These are phyloP conservation scores for Petunia hybrid DNA, from an alignment of 305 asterid species.

Conservation along the genomic window DNA sequence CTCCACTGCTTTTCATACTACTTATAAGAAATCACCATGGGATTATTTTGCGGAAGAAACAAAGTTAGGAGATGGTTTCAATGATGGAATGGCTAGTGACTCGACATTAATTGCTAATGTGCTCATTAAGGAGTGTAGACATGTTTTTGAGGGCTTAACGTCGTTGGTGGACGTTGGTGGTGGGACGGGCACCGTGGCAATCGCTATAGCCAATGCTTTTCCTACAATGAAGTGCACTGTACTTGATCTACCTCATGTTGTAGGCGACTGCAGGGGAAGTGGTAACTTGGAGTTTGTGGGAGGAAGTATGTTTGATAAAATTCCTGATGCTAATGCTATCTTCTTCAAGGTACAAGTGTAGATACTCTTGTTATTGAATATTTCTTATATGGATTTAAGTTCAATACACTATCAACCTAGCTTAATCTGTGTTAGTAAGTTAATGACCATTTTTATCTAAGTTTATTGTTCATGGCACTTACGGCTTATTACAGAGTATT, in stretches of 20 bases:
- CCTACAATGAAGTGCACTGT: too few species aligned
- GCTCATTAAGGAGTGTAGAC: slow-evolving; percentile 26
- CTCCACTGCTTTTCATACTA: too few species aligned
- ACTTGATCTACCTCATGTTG: too few species aligned
- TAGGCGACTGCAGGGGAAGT: too few species aligned
- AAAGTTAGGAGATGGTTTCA: background rate
- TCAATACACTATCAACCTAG: background rate
- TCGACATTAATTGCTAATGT: slow-evolving; percentile 4
- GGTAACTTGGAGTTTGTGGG: too few species aligned
- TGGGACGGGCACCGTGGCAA: too few species aligned
- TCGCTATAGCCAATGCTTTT: too few species aligned
- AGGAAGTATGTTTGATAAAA: background rate
- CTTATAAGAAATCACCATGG: slow-evolving; percentile 28
- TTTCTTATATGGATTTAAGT: background rate
- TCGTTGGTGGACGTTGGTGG: too few species aligned
- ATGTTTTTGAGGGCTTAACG: slow-evolving; percentile 31
- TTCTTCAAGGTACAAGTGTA: background rate
- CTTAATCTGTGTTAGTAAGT: background rate
- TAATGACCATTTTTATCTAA: too few species aligned
- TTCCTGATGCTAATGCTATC: slow-evolving; percentile 36
- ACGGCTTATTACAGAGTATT: too few species aligned
- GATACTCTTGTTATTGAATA: background rate
- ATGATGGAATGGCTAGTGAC: slow-evolving; percentile 35
- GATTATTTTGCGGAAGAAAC: slow-evolving; percentile 18
- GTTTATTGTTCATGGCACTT: too few species aligned